Conservation (phyloP, 1,139 yeast species). For the Protomyces macrosporus region DNA sequence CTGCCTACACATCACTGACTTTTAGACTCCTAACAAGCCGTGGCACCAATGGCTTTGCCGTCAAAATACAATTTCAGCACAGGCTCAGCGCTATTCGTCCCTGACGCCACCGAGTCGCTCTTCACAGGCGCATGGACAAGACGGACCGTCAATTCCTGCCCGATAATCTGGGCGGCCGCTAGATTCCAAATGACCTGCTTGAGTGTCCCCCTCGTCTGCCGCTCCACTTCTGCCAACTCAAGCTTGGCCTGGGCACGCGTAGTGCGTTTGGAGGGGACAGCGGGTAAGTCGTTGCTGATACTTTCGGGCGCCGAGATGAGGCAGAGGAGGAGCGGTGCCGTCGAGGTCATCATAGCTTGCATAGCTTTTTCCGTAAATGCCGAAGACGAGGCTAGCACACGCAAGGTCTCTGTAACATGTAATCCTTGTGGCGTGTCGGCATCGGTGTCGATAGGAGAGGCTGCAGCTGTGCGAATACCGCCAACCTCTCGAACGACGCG, state of each 20-base stretch:
- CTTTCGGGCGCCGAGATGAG: conserved; percentile 2
- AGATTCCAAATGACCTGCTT: conserved; percentile 30
- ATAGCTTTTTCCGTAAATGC: conserved; percentile 28
- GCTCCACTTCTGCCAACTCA: not conserved
- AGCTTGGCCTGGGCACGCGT: not conserved
- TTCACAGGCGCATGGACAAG: not conserved
- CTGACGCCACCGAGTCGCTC: not conserved
- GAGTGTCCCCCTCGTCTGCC: conserved; percentile 28
- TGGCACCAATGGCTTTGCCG: no score
- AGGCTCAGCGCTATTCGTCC: not conserved
- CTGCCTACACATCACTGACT: no score
- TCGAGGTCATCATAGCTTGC: conserved; percentile 26
- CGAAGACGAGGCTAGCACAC: conserved; percentile 30
- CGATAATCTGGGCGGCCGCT: conserved; percentile 25
- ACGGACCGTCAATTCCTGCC: not conserved
- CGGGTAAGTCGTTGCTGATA: not conserved
- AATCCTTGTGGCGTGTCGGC: not conserved
- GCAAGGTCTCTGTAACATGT: conserved; percentile 23
- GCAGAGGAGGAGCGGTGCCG: conserved; percentile 27
- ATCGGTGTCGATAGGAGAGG: not conserved
- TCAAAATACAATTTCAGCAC: not conserved
- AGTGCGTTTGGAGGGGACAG: not conserved
- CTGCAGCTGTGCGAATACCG: conserved; percentile 25
- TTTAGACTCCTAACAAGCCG: no score
- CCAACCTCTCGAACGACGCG: conserved; percentile 30